These are phyloP conservation scores for Verbena officinalis DNA, from an alignment of 257 asterid genomes.

Conservation along the genomic window DNA sequence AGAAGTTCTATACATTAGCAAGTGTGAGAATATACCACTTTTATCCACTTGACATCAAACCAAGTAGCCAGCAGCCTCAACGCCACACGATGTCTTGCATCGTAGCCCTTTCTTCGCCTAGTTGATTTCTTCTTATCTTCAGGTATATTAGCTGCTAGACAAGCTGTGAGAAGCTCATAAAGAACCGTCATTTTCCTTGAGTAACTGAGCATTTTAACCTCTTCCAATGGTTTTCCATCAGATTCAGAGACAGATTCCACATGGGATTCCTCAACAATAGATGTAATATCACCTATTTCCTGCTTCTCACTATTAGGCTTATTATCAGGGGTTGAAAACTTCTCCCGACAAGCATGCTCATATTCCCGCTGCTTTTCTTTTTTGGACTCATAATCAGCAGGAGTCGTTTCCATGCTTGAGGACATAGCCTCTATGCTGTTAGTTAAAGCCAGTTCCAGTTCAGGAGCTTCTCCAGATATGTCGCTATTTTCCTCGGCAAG, in stretches of 20 bases:
- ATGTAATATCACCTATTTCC: constrained; percentile 39
- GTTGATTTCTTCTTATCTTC: constrained; percentile 50
- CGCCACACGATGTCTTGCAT: constrained; percentile 85
- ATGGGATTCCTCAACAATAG: constrained; percentile 44
- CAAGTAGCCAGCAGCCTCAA: constrained; percentile 84
- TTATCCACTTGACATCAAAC: constrained; percentile 82
- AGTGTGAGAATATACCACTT: constrained; percentile 52
- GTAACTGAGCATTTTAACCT: constrained; percentile 57
- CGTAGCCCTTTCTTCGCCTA: constrained; percentile 69
- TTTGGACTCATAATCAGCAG: constrained; percentile 49
- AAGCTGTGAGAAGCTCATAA: constrained; percentile 82
- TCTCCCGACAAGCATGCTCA: constrained; percentile 71
- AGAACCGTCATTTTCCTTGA: constrained; percentile 70
- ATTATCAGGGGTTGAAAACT: constrained; percentile 47
- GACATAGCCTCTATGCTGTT: constrained; percentile 71
- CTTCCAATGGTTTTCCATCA: constrained; percentile 65
- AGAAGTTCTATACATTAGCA: background rate
- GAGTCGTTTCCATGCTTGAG: constrained; percentile 59
- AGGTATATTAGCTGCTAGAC: constrained; percentile 67
- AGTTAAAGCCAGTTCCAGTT: constrained; percentile 62
- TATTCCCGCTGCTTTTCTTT: constrained; percentile 71
- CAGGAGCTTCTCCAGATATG: constrained; percentile 46
- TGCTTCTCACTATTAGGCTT: constrained; percentile 31
- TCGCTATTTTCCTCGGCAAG: constrained; percentile 65
- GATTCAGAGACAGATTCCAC: constrained; percentile 39